These are phyloP conservation scores for Cercophora scortea DNA, from an alignment of 495 filamentous ascomycete species.

Conservation along the genomic window DNA sequence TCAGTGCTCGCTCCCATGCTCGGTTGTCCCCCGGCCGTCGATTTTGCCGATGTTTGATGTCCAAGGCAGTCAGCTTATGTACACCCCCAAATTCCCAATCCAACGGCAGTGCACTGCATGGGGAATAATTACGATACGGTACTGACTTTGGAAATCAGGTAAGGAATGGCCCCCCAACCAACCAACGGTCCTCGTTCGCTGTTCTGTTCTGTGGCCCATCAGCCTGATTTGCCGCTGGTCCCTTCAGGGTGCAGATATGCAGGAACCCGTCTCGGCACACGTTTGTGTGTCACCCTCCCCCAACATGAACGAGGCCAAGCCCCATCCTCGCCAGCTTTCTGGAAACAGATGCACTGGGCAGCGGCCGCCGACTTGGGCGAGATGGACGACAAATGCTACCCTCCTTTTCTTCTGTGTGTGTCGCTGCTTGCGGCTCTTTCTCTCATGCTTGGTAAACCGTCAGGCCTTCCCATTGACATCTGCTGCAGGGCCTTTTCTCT, in stretches of 20 bases:
- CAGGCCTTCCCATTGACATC: no score
- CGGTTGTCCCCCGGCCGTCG: not conserved
- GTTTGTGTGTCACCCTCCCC: not conserved
- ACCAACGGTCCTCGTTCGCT: no score
- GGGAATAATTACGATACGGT: no score
- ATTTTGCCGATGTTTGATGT: conserved; percentile 6
- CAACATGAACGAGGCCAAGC: not conserved
- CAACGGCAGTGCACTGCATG: no score
- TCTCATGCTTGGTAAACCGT: no score
- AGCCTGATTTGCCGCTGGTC: not conserved
- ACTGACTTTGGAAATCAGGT: no score
- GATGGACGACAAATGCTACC: not conserved
- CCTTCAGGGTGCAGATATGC: not conserved
- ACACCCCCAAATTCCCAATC: not conserved
- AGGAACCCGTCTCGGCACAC: not conserved
- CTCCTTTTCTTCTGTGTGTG: no score
- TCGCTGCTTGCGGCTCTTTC: no score
- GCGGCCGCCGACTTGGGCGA: not conserved
- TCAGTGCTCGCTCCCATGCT: no score
- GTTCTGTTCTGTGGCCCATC: no score
- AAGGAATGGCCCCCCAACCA: no score
- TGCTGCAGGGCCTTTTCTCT: no score
- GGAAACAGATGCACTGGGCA: not conserved
- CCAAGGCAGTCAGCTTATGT: conserved; percentile 1
- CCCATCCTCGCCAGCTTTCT: not conserved